Evolutionary conservation across 352 stramenopile species (phyloP), one percentile per base, ranked within the genome.

Genomic region (Globisporangium iwayamae): DNA sequence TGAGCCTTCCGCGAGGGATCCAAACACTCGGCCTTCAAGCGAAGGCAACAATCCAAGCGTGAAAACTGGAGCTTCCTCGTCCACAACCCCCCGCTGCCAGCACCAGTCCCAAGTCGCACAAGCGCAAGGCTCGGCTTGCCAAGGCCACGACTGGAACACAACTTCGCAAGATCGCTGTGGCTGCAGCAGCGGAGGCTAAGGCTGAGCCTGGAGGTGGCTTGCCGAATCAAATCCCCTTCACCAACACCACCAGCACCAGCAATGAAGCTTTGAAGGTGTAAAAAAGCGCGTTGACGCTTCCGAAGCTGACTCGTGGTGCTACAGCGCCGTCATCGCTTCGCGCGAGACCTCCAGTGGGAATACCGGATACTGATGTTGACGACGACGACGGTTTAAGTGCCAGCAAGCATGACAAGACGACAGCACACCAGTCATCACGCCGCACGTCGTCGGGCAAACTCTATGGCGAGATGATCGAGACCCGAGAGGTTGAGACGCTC

Each of bases 401-500:
- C n/a, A 18, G 47, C 10, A 53, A 53, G 13, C 5, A 20, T 5
- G 30, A 11, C 36, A n/a, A 36, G 10, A 14, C 20, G n/a, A n/a
- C 36, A 18, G 10, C 18, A 25, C n/a, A 22, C 4, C 45, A 47
- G 20, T 32, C 30, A 34, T n/a, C 32, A 62, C 46, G 71, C 54
- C 51, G 59, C 56, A 18, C 32, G 14, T 22, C 59, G 18, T 30
- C 32, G 56, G 38, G 51, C 0, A 52, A 56, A 10, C n/a, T 50
- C 4, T 74, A 74, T 39, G 65, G 60, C 30, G 60, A 63, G 22
- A 56, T 66, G 43, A 39, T 85, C 20, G 72, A 81, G 46, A 70
- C 22, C 5, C 45, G 57, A 13, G 74, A 71, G 38, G 56, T 70
- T 14, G 70, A 77, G 45, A 39, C 65, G 14, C 56, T 85, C 36